Base-by-base conservation (phyloP, 2,329 filamentous ascomycete species). In the Verticillium nonalfalfae region DNA sequence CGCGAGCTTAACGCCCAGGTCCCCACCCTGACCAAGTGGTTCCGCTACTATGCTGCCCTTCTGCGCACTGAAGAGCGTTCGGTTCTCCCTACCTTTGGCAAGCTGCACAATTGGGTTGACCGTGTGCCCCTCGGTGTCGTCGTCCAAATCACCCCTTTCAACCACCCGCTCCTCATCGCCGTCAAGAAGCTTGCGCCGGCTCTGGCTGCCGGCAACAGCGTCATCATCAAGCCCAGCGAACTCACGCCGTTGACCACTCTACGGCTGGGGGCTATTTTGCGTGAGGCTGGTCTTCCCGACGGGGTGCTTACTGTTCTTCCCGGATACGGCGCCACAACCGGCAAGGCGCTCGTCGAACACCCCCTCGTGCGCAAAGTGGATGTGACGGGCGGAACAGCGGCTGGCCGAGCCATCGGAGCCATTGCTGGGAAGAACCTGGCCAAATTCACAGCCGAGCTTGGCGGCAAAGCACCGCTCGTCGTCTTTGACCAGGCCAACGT, bases 321-420 rank as follows among this genome's bases (percentile, higher is more conserved):
- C 0, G 86, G 86, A 0, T 76, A 79, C 31, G 85, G 85, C 1
- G 63, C 69, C 0, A 75, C 75, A 1, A 86, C 84, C 0, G 84
- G 83, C 10, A 76, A 74, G n/a, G 77, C 78, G 0, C 77, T 87
- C 4, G 82, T 81, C 13, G 73, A 81, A 34, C 88, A 83, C 61
- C 72, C 73, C 1, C 72, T 80, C 2, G 74, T 83, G 2, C 76
- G 84, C 73, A 91, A 91, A 77, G 83, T 92, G 61, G 89, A 90
- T 66, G 87, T 93, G 68, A 92, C 89, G 40, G 89, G 90, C 54
- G 89, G 88, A n/a, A 91, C 89, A 26, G 76, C 78, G n/a, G 86
- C 89, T 18, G 89, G 88, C 5, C 80, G 86, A 61, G 82, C 84
- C 39, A 90, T 92, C 68, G 87, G 90, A 65, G 79, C 85, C 54